phyloP scores from a whole-genome alignment of 2,329 filamentous ascomycete species.

The Myrmaecium sp. region DNA sequence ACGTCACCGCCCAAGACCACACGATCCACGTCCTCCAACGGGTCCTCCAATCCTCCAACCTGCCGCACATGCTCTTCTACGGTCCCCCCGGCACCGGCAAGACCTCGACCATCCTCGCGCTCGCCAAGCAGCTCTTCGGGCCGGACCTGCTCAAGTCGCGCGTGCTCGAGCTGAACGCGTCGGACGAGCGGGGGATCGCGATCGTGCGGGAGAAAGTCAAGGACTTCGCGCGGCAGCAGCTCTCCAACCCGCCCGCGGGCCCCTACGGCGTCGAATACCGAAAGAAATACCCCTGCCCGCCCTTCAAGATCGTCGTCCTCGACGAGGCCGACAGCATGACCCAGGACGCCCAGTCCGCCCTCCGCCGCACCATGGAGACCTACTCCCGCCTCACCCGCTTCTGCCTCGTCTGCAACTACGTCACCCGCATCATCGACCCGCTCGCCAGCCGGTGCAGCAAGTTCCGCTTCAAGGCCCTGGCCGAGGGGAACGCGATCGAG shows the following conservation, averaged over 20 bases:
- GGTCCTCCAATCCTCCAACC: constrained; percentile 88
- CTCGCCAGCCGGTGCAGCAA: constrained; percentile 87
- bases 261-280: constrained; percentile 44
- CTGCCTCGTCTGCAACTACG: constrained; percentile 96
- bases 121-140: constrained; percentile 94
- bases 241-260: constrained; percentile 58
- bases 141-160: constrained; percentile 83
- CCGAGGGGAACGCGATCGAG: constrained; percentile 65
- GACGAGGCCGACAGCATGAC: constrained; percentile 99
- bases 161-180: constrained; percentile 98
- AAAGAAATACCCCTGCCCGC: constrained; percentile 72
- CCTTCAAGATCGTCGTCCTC: constrained; percentile 97
- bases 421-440: constrained; percentile 94
- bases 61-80: constrained; percentile 99
- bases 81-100: constrained; percentile 95
- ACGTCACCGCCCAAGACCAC: constrained; percentile 95
- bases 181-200: constrained; percentile 91
- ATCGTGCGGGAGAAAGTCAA: constrained; percentile 98
- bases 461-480: constrained; percentile 92
- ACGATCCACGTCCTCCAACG: constrained; percentile 84
- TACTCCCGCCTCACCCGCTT: constrained; percentile 94
- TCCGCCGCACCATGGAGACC: constrained; percentile 94
- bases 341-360: constrained; percentile 85
- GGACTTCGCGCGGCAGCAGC: constrained; percentile 88
- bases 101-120: constrained; percentile 90